Evolutionary conservation across 345 rosid genomes (phyloP), one percentile per base, ranked within the genome.

Genomic region (Ceriops zippeliana): DNA sequence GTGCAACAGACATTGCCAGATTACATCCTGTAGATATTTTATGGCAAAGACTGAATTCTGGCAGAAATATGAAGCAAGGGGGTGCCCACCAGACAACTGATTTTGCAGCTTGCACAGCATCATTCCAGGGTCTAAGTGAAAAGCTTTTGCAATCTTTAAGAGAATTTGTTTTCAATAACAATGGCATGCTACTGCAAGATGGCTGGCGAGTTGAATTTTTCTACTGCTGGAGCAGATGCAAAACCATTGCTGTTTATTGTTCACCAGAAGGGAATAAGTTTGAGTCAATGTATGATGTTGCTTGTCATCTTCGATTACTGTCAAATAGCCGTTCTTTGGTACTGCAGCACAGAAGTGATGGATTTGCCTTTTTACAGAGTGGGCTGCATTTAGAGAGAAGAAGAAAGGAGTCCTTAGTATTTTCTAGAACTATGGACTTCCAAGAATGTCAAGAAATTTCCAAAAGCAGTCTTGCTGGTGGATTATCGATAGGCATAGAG

Each of bases 241-340:
- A 56, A 51, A 65, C 69, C 34, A 35, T 68, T 60, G 69, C 71
- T 30, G 52, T 68, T 68, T 57, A 67, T 62, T 58, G 63, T 30
- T 59, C 79, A 21, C 71, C 72, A 1, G 76, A 75, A 28, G 79
- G 79, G 56, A 68, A 64, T 75, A 67, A 53, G 68, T 72, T 71
- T 67, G 76, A 65, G 58, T 79, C 79, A n/a, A 61, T 68, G 71
- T 61, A 54, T 60, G 82, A 75, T 59, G 76, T 72, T 71, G 68
- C 82, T 49, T 28, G 76, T 37, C 58, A 75, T 75, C 74, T 75
- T 37, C 62, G 77, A 16, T 72, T 79, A 74, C 65, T 75, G 68
- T 61, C 76, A 68, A 79, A 75, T 61, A 52, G 38, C 69, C 69
- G 26, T 57, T 64, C 74, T 61, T 47, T 61, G 59, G 63, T 64